Base-by-base conservation (phyloP, 2,329 filamentous ascomycete genomes). In the Alternaria brassicae region DNA sequence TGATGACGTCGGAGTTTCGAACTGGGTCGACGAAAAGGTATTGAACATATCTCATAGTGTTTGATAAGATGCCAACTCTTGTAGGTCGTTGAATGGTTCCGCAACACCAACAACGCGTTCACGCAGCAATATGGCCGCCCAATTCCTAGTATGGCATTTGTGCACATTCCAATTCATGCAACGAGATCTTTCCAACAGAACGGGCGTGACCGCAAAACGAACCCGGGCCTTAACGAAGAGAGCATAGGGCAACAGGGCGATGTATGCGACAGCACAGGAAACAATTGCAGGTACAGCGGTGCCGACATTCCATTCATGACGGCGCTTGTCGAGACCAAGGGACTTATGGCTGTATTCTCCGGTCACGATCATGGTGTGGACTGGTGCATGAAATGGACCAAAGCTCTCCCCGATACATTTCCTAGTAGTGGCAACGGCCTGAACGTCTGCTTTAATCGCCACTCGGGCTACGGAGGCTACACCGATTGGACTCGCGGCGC, bases 391-490 rank as follows among this genome's bases (percentile, higher is more conserved):
- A 78, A 77, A 67, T 79, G 78, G 79, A 56, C 63, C 5, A 60
- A 64, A 25, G 57, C 66, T 23, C 69, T 78, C 3, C 65, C 73
- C 1, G 66, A 63, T 12, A 73, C 70, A 42, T 71, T 71, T n/a
- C 69, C 68, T 17, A 25, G 77, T 2, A 74, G 73, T 0, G 83
- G 82, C 0, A 82, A 80, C 56, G 82, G 81, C 2, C 52, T 81
- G 6, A 71, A 77, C 41, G 58, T 84, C 65, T 90, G 89, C 68
- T 86, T 86, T 63, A 87, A 87, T 5, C 85, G 89, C 63, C 88
- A 89, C 65, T 84, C 86, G 0, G 89, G 89, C 0, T 91, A 91
- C 55, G 89, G 89, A 0, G 89, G 89, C 0, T 91, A 91, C 65
- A 87, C 88, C 0, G 65, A 81, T 44, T 90, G 85, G 85, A 83